phyloP scores from a whole-genome alignment of 2,329 filamentous ascomycete species.

The Fusarium anguioides region DNA sequence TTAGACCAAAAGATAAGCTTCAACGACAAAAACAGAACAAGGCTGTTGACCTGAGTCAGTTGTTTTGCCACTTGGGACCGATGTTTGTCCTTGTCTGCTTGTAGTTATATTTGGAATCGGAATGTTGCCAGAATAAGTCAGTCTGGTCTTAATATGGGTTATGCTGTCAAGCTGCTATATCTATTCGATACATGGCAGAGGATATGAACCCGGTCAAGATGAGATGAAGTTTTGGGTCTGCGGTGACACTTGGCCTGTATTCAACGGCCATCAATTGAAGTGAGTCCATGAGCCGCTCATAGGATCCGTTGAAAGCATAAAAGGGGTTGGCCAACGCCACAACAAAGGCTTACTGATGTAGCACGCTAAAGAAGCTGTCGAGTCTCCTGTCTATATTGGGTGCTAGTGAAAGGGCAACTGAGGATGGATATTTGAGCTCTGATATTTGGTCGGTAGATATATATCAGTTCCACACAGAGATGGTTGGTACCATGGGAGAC shows the following conservation, averaged over 20 bases:
- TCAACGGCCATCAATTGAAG: too few relatives aligned
- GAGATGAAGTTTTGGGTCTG: neutral
- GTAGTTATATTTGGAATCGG: neutral
- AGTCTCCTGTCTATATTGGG: too few relatives aligned
- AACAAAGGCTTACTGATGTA: neutral
- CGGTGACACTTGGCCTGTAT: neutral
- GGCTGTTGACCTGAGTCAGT: slow-evolving; percentile 21
- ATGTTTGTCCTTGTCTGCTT: neutral
- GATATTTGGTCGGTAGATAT: too few relatives aligned
- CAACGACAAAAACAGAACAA: slow-evolving; percentile 10
- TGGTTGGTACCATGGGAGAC: too few relatives aligned
- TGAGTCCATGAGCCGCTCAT: neutral
- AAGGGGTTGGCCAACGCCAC: neutral
- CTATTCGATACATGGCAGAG: neutral
- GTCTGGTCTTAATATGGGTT: neutral
- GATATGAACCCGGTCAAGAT: neutral
- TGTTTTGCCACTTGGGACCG: slow-evolving; percentile 7
- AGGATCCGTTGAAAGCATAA: neutral
- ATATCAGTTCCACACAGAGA: too few relatives aligned
- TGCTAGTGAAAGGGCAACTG: too few relatives aligned
- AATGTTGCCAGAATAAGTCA: neutral
- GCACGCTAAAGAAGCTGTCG: neutral
- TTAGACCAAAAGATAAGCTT: slow-evolving; percentile 7
- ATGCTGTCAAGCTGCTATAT: neutral
- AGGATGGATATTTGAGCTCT: too few relatives aligned